Percentiles rank a stretch among this genome's conserved stretches.
These are phyloP conservation scores for Trichothecium roseum DNA, from an alignment of 2,329 filamentous ascomycete genomes.

Conservation along the genomic window DNA sequence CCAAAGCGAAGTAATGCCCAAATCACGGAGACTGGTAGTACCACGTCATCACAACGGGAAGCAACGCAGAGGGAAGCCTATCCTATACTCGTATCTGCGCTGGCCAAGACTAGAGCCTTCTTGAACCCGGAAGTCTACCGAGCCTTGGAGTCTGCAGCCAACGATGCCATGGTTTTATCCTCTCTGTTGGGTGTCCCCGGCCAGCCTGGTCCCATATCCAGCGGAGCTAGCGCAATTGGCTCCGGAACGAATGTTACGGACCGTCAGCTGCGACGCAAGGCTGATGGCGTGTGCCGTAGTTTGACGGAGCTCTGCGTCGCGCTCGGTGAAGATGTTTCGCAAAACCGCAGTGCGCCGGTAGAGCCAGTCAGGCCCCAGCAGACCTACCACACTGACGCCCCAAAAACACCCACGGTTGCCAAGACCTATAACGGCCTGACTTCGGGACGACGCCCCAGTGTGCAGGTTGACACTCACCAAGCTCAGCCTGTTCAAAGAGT, in stretches of 20 bases:
- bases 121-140: conserved; percentile 64
- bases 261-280: conserved; percentile 78
- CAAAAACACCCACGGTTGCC: conserved; percentile 34
- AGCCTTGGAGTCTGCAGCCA: conserved; percentile 69
- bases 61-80: conserved; percentile 43
- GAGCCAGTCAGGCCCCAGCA: neutral
- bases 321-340: conserved; percentile 51
- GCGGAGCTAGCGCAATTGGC: conserved; percentile 53
- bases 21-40: conserved; percentile 25
- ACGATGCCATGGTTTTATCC: conserved; percentile 70
- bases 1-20: conserved; percentile 53
- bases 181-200: conserved; percentile 66
- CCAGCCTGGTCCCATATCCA: conserved; percentile 57
- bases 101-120: conserved; percentile 65
- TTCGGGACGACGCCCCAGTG: conserved; percentile 29
- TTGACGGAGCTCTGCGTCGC: conserved; percentile 88
- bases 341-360: conserved; percentile 17
- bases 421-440: conserved; percentile 27
- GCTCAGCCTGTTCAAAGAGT: conserved; percentile 10
- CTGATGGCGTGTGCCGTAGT: conserved; percentile 85
- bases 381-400: conserved; percentile 13
- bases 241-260: conserved; percentile 52
- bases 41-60: conserved; percentile 27
- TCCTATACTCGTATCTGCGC: conserved; percentile 68
- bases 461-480: conserved; percentile 27